phyloP scores from a whole-genome alignment of 164 flowering plant genomes.

The Aristolochia contorta region DNA sequence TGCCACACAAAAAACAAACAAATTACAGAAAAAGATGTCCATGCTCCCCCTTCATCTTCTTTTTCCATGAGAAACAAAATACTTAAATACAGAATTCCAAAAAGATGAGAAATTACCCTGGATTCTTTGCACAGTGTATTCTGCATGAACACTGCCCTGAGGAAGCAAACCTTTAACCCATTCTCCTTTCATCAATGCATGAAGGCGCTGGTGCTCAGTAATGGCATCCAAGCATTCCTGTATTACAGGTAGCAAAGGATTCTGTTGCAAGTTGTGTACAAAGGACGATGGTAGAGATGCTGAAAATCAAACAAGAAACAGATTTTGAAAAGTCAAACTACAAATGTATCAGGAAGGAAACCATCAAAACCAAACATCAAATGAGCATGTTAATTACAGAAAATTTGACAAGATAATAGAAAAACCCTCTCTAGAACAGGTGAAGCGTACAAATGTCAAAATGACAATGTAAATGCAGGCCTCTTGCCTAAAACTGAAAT shows the following conservation, averaged over 20 bases:
- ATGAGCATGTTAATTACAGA: not conserved
- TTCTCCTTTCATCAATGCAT: slow-evolving; percentile 85
- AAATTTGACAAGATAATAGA: not conserved
- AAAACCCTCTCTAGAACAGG: not conserved
- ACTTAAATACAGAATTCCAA: too few species aligned
- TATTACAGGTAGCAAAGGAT: slow-evolving; percentile 39
- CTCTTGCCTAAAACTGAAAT: not conserved
- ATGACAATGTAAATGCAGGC: too few species aligned
- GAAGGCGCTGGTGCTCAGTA: slow-evolving; percentile 90
- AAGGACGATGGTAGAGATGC: slow-evolving; percentile 37
- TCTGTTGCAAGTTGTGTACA: slow-evolving; percentile 46
- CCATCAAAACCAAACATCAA: not conserved
- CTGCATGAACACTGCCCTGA: slow-evolving; percentile 75
- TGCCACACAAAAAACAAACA: not conserved
- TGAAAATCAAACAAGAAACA: slow-evolving; percentile 26
- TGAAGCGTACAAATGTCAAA: too few species aligned
- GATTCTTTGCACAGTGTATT: slow-evolving; percentile 75
- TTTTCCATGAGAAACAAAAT: too few species aligned
- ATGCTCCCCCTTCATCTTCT: too few species aligned
- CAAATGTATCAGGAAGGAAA: not conserved
- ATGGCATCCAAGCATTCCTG: slow-evolving; percentile 93
- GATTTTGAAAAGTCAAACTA: not conserved
- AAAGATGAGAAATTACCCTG: slow-evolving; percentile 31
- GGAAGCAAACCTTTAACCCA: slow-evolving; percentile 85
- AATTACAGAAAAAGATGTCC: too few species aligned